Evolutionary conservation across 176 grass and related monocot genomes (phyloP).

Genomic region (Tillandsia fasciculata): DNA sequence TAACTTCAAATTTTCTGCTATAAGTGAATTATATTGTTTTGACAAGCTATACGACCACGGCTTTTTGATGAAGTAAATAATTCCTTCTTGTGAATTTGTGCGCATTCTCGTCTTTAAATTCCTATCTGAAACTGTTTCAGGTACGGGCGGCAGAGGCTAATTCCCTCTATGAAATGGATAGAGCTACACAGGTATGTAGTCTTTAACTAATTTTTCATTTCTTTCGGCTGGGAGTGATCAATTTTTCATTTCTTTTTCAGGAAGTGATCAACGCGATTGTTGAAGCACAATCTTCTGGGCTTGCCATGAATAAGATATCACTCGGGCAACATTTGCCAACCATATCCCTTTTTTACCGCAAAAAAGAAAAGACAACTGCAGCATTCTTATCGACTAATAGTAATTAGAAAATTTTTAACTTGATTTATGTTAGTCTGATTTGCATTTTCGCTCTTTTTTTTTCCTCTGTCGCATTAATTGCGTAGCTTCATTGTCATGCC

Average conservation of each 20-base stretch:
- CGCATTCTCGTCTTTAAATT: not conserved
- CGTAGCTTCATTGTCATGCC: too few species aligned
- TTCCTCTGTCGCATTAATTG: too few species aligned
- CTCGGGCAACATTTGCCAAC: conserved; percentile 58
- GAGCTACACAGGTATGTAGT: conserved; percentile 62
- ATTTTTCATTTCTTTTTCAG: conserved; percentile 21
- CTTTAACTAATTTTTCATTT: not conserved
- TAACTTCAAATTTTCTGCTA: conserved; percentile 14
- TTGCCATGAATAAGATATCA: conserved; percentile 59
- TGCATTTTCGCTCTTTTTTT: too few species aligned
- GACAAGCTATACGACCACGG: not conserved
- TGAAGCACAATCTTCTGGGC: conserved; percentile 65
- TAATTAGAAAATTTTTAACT: too few species aligned
- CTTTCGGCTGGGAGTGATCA: not conserved
- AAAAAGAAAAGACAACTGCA: too few species aligned
- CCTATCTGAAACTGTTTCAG: conserved; percentile 32
- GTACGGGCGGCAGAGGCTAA: conserved; percentile 51
- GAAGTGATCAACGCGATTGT: conserved; percentile 81
- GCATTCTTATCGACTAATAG: too few species aligned
- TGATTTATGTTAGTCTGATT: too few species aligned
- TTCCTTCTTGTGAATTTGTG: not conserved
- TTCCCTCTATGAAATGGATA: conserved; percentile 89
- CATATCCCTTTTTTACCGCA: conserved; percentile 59
- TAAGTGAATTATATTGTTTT: not conserved
- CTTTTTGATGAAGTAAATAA: not conserved